A percentile compares a stretch with the other conserved stretches of the same genome.
phyloP scores from a whole-genome alignment of 2,329 filamentous ascomycete genomes.

The Aspergillus cejpii region DNA sequence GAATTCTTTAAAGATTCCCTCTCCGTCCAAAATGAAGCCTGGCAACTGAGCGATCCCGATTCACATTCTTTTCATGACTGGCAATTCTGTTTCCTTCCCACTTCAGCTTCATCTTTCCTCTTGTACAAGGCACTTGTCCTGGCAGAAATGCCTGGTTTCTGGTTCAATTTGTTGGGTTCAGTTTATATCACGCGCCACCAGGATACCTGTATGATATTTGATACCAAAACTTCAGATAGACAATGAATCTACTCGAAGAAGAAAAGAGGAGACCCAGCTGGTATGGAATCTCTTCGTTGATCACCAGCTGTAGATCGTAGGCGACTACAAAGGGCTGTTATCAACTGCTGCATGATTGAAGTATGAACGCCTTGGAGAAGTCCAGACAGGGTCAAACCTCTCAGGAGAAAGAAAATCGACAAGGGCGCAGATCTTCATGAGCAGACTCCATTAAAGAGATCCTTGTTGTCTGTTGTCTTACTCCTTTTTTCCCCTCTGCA shows the following conservation, averaged over 20 bases:
- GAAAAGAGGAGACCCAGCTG: neutral
- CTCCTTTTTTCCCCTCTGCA: neutral
- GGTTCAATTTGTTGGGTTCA: neutral
- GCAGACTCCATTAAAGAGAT: neutral
- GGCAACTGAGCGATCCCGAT: neutral
- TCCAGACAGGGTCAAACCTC: neutral
- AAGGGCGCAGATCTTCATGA: neutral
- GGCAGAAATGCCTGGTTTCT: too few relatives aligned
- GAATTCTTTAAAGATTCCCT: neutral
- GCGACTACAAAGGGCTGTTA: neutral
- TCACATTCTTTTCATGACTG: neutral
- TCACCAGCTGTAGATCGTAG: neutral
- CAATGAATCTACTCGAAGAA: conserved; percentile 2
- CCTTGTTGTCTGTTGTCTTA: neutral
- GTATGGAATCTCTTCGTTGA: neutral
- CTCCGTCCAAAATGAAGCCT: neutral
- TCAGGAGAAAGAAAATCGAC: neutral
- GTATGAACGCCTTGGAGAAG: neutral
- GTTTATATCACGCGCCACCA: conserved; percentile 8
- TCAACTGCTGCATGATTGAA: neutral
- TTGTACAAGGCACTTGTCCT: neutral
- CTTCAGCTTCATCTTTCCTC: neutral
- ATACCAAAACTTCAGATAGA: conserved; percentile 7
- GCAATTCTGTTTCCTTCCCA: neutral
- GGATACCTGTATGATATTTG: conserved; percentile 12